Evolutionary conservation across 495 filamentous ascomycete genomes (phyloP).

Genomic region (Xylaria curta): DNA sequence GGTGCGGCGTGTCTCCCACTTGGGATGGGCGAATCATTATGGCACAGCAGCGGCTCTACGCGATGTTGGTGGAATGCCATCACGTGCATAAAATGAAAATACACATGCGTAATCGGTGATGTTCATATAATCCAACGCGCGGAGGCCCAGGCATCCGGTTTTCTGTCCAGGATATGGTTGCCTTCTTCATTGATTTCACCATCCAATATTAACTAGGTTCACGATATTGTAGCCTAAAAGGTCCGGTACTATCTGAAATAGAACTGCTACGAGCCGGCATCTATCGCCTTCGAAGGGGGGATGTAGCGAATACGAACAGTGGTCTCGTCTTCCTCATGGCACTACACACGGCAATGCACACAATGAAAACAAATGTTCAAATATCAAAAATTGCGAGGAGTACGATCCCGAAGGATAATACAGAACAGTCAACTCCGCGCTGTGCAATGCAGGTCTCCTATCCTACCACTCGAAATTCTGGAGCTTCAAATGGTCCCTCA

Average conservation of each 20-base stretch:
- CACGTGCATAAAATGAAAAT: background rate
- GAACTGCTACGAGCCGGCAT: too few species aligned
- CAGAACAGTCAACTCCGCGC: constrained; percentile 69
- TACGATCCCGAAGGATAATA: constrained; percentile 73
- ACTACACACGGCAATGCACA: constrained; percentile 30
- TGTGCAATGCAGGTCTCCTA: constrained; percentile 80
- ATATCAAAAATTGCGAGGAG: constrained; percentile 75
- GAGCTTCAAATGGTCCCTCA: constrained; percentile 68
- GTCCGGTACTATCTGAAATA: too few species aligned
- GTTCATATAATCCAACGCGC: background rate
- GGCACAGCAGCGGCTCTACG: background rate
- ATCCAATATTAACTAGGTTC: background rate
- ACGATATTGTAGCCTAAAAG: background rate
- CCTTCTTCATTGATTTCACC: background rate
- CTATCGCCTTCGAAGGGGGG: too few species aligned
- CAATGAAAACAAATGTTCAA: constrained; percentile 44
- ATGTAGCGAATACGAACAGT: background rate
- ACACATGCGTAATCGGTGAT: background rate
- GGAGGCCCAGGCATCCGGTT: background rate
- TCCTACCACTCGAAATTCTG: constrained; percentile 64
- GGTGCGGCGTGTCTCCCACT: constrained; percentile 53
- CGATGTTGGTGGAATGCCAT: background rate
- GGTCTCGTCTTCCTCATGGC: constrained; percentile 32
- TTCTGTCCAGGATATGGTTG: background rate
- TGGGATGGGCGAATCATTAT: constrained; percentile 52